A percentile compares a stretch with the other conserved stretches of the same genome.
phyloP scores from a whole-genome alignment of 1,284 basidiomycete species.

The Caloboletus firmus region DNA sequence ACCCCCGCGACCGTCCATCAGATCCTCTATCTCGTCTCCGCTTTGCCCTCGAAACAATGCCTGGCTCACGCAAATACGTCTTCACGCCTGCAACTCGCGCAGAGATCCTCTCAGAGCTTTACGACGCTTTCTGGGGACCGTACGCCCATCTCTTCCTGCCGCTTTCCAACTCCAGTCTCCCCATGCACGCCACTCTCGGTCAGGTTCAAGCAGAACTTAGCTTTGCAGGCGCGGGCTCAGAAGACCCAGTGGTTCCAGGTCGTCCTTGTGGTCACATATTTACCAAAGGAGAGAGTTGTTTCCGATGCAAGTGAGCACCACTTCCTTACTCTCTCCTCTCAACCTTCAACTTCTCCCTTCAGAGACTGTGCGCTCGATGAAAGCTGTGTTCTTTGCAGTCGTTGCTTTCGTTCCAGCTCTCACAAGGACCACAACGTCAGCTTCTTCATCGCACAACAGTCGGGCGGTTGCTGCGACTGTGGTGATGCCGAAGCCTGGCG shows the following conservation, averaged over 20 bases:
- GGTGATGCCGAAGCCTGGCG: slow-evolving; percentile 89
- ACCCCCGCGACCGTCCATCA: slow-evolving; percentile 48
- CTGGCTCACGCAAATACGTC: slow-evolving; percentile 69
- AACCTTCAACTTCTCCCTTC: slow-evolving; percentile 1
- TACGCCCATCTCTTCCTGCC: slow-evolving; percentile 71
- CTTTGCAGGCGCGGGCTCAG: slow-evolving; percentile 56
- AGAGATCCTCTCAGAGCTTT: slow-evolving; percentile 76
- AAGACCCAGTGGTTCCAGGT: slow-evolving; percentile 59
- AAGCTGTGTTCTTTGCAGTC: slow-evolving; percentile 83
- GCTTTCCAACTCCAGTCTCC: slow-evolving; percentile 56
- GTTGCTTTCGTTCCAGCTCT: slow-evolving; percentile 83
- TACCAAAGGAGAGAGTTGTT: slow-evolving; percentile 83
- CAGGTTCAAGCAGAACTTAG: slow-evolving; percentile 61
- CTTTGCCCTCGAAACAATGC: slow-evolving; percentile 75
- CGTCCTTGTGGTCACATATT: slow-evolving; percentile 76
- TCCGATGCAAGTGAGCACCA: slow-evolving; percentile 81
- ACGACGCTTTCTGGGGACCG: slow-evolving; percentile 75
- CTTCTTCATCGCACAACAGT: slow-evolving; percentile 88
- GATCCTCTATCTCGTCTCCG: slow-evolving; percentile 70
- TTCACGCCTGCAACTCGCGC: slow-evolving; percentile 70
- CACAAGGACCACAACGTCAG: slow-evolving; percentile 87
- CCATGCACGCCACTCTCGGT: slow-evolving; percentile 59
- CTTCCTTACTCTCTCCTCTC: neutral
- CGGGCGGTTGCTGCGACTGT: slow-evolving; percentile 91
- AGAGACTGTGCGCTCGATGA: slow-evolving; percentile 90